These are phyloP conservation scores for Discostella stelligeroides DNA, from an alignment of 108 stramenopile genomes.

Conservation along the genomic window DNA sequence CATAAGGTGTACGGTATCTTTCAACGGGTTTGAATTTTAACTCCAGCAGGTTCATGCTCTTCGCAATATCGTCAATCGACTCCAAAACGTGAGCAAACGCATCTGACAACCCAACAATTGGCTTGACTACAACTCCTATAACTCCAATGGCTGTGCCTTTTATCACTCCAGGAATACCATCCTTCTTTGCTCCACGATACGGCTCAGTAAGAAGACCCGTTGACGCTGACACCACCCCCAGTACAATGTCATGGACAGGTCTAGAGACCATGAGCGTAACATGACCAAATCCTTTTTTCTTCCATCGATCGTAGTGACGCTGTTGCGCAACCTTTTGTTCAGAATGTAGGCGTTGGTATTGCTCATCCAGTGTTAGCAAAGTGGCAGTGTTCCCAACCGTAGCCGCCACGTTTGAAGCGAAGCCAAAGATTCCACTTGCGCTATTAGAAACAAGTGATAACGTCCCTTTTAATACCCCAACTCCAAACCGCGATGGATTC, in stretches of 20 bases:
- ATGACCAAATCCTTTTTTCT: conserved; percentile 60
- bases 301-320: conserved; percentile 68
- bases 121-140: conserved; percentile 77
- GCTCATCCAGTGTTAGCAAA: conserved; percentile 71
- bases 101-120: conserved; percentile 81
- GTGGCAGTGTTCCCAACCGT: conserved; percentile 70
- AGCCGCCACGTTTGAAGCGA: conserved; percentile 68
- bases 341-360: conserved; percentile 79
- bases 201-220: conserved; percentile 77
- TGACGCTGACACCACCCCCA: conserved; percentile 70
- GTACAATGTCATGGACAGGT: conserved; percentile 75
- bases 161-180: conserved; percentile 63
- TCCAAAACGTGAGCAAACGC: conserved; percentile 78
- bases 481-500: conserved; percentile 85
- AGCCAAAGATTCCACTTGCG: conserved; percentile 90
- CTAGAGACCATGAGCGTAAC: conserved; percentile 58
- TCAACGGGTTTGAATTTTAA: conserved; percentile 61
- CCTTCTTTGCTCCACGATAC: conserved; percentile 61
- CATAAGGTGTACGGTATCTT: conserved; percentile 73
- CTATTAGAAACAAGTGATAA: conserved; percentile 92
- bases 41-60: conserved; percentile 81
- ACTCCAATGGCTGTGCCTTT: conserved; percentile 68
- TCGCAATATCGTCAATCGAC: conserved; percentile 79
- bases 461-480: conserved; percentile 94
- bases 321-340: conserved; percentile 69